Percentiles rank a stretch among this genome's conserved stretches.
phyloP scores from a whole-genome alignment of 2,329 filamentous ascomycete genomes.

The Paracorniculantispora psalliotae region DNA sequence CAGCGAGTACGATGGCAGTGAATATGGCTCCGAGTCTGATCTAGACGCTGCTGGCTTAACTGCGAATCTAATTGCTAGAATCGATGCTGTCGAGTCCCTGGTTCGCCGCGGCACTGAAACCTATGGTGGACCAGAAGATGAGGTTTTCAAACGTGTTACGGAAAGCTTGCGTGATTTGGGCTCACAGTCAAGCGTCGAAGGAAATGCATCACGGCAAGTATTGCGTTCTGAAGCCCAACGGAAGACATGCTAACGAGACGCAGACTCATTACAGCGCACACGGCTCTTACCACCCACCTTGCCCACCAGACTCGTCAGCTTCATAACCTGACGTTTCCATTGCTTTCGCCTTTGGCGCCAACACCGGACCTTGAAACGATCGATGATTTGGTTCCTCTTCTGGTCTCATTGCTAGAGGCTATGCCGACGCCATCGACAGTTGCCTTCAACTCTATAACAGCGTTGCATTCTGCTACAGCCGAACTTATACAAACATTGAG shows the following conservation, averaged over 20 bases:
- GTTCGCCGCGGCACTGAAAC: slow-evolving; percentile 61
- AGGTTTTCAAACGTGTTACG: slow-evolving; percentile 63
- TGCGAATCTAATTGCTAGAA: slow-evolving; percentile 60
- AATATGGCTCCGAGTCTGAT: slow-evolving; percentile 69
- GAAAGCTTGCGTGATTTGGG: slow-evolving; percentile 67
- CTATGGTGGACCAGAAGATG: slow-evolving; percentile 59
- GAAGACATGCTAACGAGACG: not conserved
- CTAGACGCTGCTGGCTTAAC: slow-evolving; percentile 65
- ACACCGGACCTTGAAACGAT: slow-evolving; percentile 60
- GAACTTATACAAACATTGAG: slow-evolving; percentile 77
- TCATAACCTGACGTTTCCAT: slow-evolving; percentile 64
- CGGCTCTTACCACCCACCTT: slow-evolving; percentile 69
- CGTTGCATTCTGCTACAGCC: slow-evolving; percentile 64
- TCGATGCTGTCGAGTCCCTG: slow-evolving; percentile 67
- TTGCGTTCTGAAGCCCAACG: not conserved
- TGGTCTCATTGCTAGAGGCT: slow-evolving; percentile 58
- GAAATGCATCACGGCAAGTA: slow-evolving; percentile 63
- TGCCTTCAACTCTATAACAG: slow-evolving; percentile 61
- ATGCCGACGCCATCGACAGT: slow-evolving; percentile 62
- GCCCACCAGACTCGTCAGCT: slow-evolving; percentile 70
- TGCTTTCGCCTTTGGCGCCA: slow-evolving; percentile 64
- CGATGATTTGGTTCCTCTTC: slow-evolving; percentile 63
- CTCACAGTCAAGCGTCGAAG: slow-evolving; percentile 67
- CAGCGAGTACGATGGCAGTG: slow-evolving; percentile 66
- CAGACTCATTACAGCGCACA: slow-evolving; percentile 71